Evolutionary conservation across 441 rosid species (phyloP).

Genomic region (Gossypium davidsonii): DNA sequence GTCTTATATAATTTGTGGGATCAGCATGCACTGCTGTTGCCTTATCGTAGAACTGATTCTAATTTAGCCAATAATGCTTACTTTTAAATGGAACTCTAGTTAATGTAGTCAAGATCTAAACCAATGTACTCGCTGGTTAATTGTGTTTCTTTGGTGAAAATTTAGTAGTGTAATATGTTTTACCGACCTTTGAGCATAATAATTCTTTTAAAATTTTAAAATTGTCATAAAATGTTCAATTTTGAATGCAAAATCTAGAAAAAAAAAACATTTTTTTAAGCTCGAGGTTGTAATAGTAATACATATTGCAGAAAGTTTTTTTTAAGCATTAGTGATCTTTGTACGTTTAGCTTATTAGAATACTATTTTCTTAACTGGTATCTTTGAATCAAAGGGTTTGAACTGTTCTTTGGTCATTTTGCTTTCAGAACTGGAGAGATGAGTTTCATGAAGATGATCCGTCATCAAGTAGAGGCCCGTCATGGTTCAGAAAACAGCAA

Average conservation of each 20-base stretch:
- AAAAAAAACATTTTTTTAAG: not conserved
- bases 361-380: not conserved
- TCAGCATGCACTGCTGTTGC: not conserved
- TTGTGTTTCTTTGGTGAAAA: not conserved
- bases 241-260: not conserved
- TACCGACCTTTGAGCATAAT: not conserved
- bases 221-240: not conserved
- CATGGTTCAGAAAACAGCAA: conserved; percentile 60
- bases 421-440: conserved; percentile 48
- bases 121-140: not conserved
- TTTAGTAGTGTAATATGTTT: not conserved
- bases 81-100: not conserved
- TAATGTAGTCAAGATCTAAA: not conserved
- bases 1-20: not conserved
- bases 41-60: not conserved
- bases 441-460: conserved; percentile 46
- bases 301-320: not conserved
- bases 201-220: not conserved
- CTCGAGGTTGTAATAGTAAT: not conserved
- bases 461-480: conserved; percentile 35
- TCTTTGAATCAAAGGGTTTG: conserved; percentile 9
- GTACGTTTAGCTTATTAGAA: not conserved
- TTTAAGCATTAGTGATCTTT: not conserved
- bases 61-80: not conserved
- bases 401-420: not conserved